phyloP scores from a whole-genome alignment of 2,329 filamentous ascomycete genomes.

The Venturia aucupariae region DNA sequence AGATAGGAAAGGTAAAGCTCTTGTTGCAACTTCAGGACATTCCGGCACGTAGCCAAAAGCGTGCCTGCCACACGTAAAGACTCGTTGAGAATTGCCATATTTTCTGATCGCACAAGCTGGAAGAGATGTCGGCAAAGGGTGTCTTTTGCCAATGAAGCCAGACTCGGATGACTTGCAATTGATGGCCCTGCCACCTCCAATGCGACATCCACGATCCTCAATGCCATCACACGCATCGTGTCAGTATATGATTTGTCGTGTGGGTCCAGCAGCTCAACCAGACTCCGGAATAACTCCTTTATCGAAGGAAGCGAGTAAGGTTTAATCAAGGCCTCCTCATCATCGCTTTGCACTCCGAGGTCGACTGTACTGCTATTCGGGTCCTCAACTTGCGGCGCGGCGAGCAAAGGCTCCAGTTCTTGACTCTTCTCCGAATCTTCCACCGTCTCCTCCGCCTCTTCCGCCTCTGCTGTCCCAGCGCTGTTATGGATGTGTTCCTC shows the following conservation, averaged over 20 bases:
- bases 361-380: conserved; percentile 16
- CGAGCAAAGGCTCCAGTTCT: conserved; percentile 10
- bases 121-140: conserved; percentile 90
- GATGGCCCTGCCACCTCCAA: conserved; percentile 93
- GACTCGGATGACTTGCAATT: conserved; percentile 81
- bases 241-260: conserved; percentile 90
- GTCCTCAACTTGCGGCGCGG: conserved; percentile 3
- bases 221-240: conserved; percentile 91
- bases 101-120: conserved; percentile 91
- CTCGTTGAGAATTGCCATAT: conserved; percentile 88
- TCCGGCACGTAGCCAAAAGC: conserved; percentile 78
- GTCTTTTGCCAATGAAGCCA: conserved; percentile 84
- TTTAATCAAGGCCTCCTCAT: conserved; percentile 51
- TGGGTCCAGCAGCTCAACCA: conserved; percentile 89
- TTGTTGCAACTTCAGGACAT: conserved; percentile 88
- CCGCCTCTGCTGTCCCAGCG: background rate
- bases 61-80: conserved; percentile 88
- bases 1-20: conserved; percentile 92
- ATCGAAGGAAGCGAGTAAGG: conserved; percentile 94
- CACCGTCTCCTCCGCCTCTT: background rate
- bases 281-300: conserved; percentile 81
- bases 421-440: conserved; percentile 1
- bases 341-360: conserved; percentile 18
- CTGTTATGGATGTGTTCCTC: background rate
- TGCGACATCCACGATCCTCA: conserved; percentile 94